Evolutionary conservation across 129 eudicot species (phyloP), one percentile per base, ranked within the genome.

Genomic region (Tagetes erecta): DNA sequence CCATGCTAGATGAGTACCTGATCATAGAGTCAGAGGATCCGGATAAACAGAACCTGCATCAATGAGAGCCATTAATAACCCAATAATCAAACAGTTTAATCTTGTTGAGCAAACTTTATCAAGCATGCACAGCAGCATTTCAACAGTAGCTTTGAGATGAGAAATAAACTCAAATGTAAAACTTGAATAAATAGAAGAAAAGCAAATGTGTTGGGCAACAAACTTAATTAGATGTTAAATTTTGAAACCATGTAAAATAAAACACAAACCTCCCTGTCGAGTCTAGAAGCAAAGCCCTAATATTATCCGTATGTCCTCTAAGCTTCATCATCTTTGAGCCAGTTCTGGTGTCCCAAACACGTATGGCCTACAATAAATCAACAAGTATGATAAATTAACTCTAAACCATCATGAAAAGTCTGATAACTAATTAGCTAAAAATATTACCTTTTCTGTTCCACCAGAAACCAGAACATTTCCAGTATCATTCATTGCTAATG

Each of bases 21-120:
- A 94, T 94, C 99, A 94, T 94, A 56, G 97, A 90, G 81, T 94
- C 99, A 59, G 99, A 94, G 64, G 99, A 94, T 63, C 99, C 99
- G 59, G 99, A 94, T 74, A 94, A 84, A 75, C 99, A 94, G 67
- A 80, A 82, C 85, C 97, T 91, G 88, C 84, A 88, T 70, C 37
- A 67, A 47, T 66, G 62, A 73, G 67, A 41, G 62, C 31, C 53
- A 31, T 78, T 44, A 78, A 46, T 30, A 77, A 49, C 59, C 36
- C 70, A 53, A 37, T 70, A 63, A 62, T 27, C 6, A 46, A 71
- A 39, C 45, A 67, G 34, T 42, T 49, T 35, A 14, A 44, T 7
- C 34, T 76, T 64, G 36, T 34, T 60, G 30, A 76, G 8, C 67
- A 56, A 30, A 42, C 37, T 27, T 31, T 33, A 58, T 4, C 12